Evolutionary conservation across 2,329 filamentous ascomycete genomes (phyloP), one percentile per base, ranked within the genome.

Genomic region (Nectriaceae sp.): DNA sequence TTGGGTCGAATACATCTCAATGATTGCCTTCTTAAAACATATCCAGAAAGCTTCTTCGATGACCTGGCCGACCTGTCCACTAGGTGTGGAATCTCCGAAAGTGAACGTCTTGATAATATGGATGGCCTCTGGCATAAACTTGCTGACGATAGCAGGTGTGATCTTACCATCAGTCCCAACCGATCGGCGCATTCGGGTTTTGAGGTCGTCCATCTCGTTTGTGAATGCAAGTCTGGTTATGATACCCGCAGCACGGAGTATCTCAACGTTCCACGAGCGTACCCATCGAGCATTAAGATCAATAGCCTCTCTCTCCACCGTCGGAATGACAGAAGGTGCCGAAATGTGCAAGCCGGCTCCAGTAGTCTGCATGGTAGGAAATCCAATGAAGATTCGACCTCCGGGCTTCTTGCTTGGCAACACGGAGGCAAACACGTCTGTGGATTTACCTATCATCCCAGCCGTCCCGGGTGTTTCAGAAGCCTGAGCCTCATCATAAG

Each of bases 11-110:
- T 95, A 85, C 5, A 97, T 81, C 62, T 97, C 92, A 48, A 97
- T 90, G 0, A 83, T 87, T 3, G 90, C 84, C 54, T 87, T 87
- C 65, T 84, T 87, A 63, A 89, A 94, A 54, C 90, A 92, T 29
- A 85, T 95, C 94, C 94, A 99, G 66, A 99, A 99, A 0, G 91
- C 89, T 69, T 97, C 90, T 63, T 97, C 92, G 44, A 99, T 90
- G 52, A 90, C 87, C 63, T 90, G 84, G 0, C 91, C 90, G 18
- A 97, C 88, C 51, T 89, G 80, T 1, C 81, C 80, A 53, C 89
- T 95, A 1, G 94, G 94, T 0, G 95, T 97, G 2, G 94, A 97
- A 63, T 96, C 90, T 31, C 79, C 80, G 58, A 94, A 96, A 0
- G 88, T 89, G 65, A 94, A 99, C 16, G 94, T 93, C 57, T 90